Conservation (phyloP, 169 alveolate genomes). For the Cryptosporidium sp. region DNA sequence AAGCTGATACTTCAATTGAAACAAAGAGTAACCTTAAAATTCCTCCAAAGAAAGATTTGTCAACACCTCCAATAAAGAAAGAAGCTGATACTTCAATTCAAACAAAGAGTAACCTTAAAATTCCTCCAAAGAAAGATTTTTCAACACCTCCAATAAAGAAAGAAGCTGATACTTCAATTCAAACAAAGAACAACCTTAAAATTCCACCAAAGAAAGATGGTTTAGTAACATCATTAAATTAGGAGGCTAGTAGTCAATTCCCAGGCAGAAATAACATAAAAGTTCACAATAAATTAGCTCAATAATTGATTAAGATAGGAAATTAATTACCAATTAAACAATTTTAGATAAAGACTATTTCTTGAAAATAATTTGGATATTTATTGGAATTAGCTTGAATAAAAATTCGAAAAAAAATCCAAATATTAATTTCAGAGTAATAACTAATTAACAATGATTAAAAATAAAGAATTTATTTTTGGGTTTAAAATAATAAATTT, state of each 20-base stretch:
- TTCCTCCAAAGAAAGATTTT: neutral
- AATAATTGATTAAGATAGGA: neutral
- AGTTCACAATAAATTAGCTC: neutral
- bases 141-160: neutral
- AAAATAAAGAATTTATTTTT: too few species aligned
- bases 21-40: neutral
- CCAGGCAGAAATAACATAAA: neutral
- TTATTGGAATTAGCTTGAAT: too few species aligned
- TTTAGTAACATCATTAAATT: neutral
- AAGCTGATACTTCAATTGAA: too few species aligned
- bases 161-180: neutral
- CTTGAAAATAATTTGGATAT: neutral
- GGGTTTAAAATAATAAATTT: too few species aligned
- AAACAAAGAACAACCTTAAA: too few species aligned
- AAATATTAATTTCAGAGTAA: too few species aligned
- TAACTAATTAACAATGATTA: too few species aligned
- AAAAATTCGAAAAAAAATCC: too few species aligned
- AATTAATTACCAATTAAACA: too few species aligned
- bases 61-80: neutral
- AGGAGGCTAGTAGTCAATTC: neutral
- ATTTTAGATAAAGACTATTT: too few species aligned
- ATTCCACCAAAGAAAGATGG: neutral
- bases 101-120: neutral
- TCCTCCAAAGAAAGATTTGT: constrained; percentile 1
- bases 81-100: neutral